Conservation (phyloP, 345 rosid species). For the Boechera stricta region DNA sequence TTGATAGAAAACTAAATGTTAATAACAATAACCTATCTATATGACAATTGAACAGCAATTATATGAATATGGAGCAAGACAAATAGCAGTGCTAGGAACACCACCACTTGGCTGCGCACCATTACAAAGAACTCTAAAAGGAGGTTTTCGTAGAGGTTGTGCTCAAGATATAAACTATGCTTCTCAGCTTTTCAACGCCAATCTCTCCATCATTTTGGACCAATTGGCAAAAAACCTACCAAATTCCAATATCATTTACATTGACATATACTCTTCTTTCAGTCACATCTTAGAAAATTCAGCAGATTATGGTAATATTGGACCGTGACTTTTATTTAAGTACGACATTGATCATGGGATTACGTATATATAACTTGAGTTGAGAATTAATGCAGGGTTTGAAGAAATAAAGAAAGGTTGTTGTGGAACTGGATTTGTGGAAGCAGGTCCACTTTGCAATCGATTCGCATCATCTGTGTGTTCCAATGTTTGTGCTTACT, state of each 20-base stretch:
- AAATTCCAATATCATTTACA: slow-evolving; percentile 46
- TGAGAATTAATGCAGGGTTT: slow-evolving; percentile 36
- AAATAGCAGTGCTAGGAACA: slow-evolving; percentile 55
- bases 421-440: slow-evolving; percentile 44
- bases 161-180: slow-evolving; percentile 55
- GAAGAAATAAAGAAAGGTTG: slow-evolving; percentile 39
- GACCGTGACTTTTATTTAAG: background rate
- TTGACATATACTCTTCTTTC: slow-evolving; percentile 56
- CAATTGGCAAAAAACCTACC: slow-evolving; percentile 46
- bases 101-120: slow-evolving; percentile 77
- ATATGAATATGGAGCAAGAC: slow-evolving; percentile 61
- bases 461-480: slow-evolving; percentile 18
- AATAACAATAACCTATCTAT: background rate
- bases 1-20: background rate
- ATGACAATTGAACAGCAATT: slow-evolving; percentile 52
- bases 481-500: slow-evolving; percentile 34
- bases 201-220: slow-evolving; percentile 44
- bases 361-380: background rate
- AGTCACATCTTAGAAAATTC: slow-evolving; percentile 53
- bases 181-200: slow-evolving; percentile 59
- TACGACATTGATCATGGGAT: background rate
- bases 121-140: slow-evolving; percentile 58
- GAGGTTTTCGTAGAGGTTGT: slow-evolving; percentile 53
- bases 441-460: slow-evolving; percentile 36
- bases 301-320: slow-evolving; percentile 54